Evolutionary conservation across 116 monocot species (phyloP), one percentile per base, ranked within the genome.

Genomic region (Trichopus zeylanicus): DNA sequence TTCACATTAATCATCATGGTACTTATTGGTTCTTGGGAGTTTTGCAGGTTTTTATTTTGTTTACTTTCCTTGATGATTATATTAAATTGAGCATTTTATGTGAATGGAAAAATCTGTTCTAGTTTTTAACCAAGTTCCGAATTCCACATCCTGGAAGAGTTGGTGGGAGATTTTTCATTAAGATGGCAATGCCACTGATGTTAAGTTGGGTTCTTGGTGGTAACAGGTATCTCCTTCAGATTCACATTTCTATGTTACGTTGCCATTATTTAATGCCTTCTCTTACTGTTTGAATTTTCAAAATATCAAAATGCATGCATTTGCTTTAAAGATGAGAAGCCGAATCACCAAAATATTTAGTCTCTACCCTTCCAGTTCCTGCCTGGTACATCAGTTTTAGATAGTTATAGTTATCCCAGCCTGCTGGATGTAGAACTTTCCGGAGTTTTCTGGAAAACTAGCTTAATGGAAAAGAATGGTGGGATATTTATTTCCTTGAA

Each of bases 71-170:
- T n/a, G 12, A 18, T 18, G 42, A 42, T 42, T 42, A 13, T 42
- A 42, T 42, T 3, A 42, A 42, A 42, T 13, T 42, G n/a, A 42
- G 32, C 42, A 42, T 48, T 27, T n/a, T n/a, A 21, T 63, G 18
- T 16, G 19, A 26, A 18, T 42, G 29, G 5, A 59, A 22, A 29
- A 16, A 28, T 6, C 57, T 48, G 16, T 58, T 75, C 49, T 57
- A 99, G 98, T 85, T 92, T 69, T 81, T 99, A 68, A 80, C 88
- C 29, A 85, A 83, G 54, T 67, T 85, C 1, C 71, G 74, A 69
- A 99, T 99, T 67, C 98, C 98, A 52, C 98, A 99, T 72, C 98
- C 98, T 66, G 98, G 98, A 75, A 76, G 85, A 73, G 92, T 99
- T 52, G 98, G 88, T 63, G 98, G 98, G 51, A 82, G 92, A 80